Base-by-base conservation (phyloP, 108 stramenopile species). In the Nitzschia sp. region DNA sequence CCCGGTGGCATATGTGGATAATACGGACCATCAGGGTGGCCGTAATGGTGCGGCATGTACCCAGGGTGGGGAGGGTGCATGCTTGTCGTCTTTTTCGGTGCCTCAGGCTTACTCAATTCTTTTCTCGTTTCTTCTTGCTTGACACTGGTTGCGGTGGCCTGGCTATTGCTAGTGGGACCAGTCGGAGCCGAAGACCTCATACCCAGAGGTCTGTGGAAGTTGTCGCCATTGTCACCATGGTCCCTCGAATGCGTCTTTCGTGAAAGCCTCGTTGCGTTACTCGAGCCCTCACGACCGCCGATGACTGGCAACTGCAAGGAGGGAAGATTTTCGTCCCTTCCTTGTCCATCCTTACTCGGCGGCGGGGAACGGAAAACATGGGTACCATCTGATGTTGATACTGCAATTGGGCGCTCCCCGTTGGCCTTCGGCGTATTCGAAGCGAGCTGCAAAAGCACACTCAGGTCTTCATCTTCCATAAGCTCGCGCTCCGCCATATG, bases 391-490 rank as follows among this genome's bases (percentile, higher is more conserved):
- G 35, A 52, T 11, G 44, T 57, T 15, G 76, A 62, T 6, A 58
- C 66, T 30, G 56, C 69, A 38, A 56, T 46, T 9, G 65, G 44
- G 13, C 34, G 45, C 16, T 61, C 48, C 11, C 50, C 66, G 23
- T 34, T 46, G 17, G 45, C 60, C 19, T 69, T 75, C 0, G 88
- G 83, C 2, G 92, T 86, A 45, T 71, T 82, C 35, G 83, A 81
- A 13, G 90, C 90, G 26, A 94, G 81, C 53, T 94, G 87, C 34
- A 94, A 71, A 60, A 90, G 68, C 41, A 85, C 85, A 67, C 83
- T 91, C 74, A 94, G 56, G 66, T 94, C 93, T 66, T 90, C 93
- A 75, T 94, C 92, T 63, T 88, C 82, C 74, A 81, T 86, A 17
- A 91, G 45, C 71, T 85, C 85, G 13, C 89, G 73, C 59, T 94